Base-by-base conservation (phyloP, 768 basidiomycete genomes). In the Tricholoma flavovirens region DNA sequence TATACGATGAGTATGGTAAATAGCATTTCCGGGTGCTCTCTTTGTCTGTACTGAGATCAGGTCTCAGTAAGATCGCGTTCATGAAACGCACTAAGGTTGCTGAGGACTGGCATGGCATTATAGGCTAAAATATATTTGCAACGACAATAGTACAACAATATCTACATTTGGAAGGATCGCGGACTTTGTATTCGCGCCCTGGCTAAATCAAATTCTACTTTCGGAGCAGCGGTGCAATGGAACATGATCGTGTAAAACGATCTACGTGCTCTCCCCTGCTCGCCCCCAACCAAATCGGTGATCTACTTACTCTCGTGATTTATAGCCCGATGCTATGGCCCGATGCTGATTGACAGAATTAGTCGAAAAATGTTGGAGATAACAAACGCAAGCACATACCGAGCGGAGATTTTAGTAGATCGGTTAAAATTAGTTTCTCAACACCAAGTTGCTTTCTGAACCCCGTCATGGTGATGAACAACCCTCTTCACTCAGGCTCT, bases 321-420 rank as follows among this genome's bases (percentile, higher is more conserved):
- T 26, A 35, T 3, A 33, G 45, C 40, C 40, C 53, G 42, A 19
- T 46, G 43, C 24, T 45, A 35, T 3, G 17, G 45, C 40, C 40
- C 53, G 42, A 19, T 46, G 43, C 24, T 45, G 53, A 54, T 54
- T 32, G 30, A 54, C 42, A 46, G 29, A 21, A 42, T 45, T 17
- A 30, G 42, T 30, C 38, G 24, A 32, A 32, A n/a, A 32, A 49
- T 17, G 17, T 51, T 17, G 4, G 29, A 51, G 32, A 51, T 35
- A 51, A 51, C 35, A 51, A 51, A 35, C 36, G 19, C 10, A 33
- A 26, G 40, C 6, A 51, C 19, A 33, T 48, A 43, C 53, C 19
- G 45, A 55, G 43, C 54, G 54, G 54, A 54, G 54, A 54, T 54
- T 54, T 35, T 49, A 29, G 33, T 49, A 29, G 33, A 22, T 49